These are phyloP conservation scores for Botrytis medusae DNA, from an alignment of 2,329 filamentous ascomycete genomes.

Conservation along the genomic window DNA sequence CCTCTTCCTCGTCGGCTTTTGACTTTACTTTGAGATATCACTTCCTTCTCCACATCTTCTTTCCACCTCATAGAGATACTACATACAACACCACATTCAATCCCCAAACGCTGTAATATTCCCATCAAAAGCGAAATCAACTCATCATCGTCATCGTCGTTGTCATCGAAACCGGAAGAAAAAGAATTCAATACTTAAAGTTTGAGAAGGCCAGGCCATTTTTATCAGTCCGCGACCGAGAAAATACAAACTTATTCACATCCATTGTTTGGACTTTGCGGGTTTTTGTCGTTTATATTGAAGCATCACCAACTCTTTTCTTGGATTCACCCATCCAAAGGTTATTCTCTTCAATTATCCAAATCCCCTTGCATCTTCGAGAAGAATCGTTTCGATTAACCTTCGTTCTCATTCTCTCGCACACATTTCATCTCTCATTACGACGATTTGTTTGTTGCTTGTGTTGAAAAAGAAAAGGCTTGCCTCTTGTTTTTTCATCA, in stretches of 20 bases:
- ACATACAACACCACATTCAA: not conserved
- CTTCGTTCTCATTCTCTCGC: not conserved
- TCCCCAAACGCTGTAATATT: conserved; percentile 9
- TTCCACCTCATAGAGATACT: not conserved
- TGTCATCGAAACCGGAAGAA: not conserved
- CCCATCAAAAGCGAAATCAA: not conserved
- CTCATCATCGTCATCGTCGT: not conserved
- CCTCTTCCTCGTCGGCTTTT: not conserved
- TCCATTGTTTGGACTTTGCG: conserved; percentile 9
- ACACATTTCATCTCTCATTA: not conserved
- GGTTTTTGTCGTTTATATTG: not conserved
- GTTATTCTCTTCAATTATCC: conserved; percentile 1
- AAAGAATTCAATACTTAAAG: not conserved
- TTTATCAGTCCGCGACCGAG: conserved; percentile 10
- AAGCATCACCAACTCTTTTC: conserved; percentile 2
- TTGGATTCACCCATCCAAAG: conserved; percentile 8
- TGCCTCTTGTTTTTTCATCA: not conserved
- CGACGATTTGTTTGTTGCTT: conserved; percentile 12
- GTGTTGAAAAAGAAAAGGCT: conserved; percentile 12
- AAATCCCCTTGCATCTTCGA: not conserved
- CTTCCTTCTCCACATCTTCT: conserved; percentile 1
- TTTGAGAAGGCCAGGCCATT: not conserved
- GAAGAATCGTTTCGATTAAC: conserved; percentile 2
- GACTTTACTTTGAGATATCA: not conserved
- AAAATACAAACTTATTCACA: not conserved